Evolutionary conservation across 2,329 filamentous ascomycete species (phyloP).

Genomic region (Colletotrichum neosansevieriae): DNA sequence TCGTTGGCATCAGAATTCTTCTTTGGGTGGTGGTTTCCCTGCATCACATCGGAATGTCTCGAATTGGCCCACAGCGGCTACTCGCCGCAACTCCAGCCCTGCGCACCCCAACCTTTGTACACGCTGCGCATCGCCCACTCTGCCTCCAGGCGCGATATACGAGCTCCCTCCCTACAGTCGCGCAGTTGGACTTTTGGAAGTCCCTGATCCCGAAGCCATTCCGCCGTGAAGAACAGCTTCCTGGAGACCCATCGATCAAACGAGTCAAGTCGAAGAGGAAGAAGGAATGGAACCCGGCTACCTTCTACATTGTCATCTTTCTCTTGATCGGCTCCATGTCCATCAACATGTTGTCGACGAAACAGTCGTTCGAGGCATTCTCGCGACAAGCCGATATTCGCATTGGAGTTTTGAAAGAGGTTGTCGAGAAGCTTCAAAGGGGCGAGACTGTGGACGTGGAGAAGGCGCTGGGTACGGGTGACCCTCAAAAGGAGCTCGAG

Average conservation of each 20-base stretch:
- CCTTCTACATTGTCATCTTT: conserved; percentile 85
- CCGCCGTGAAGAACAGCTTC: conserved; percentile 56
- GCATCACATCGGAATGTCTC: conserved; percentile 19
- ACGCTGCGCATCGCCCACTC: conserved; percentile 20
- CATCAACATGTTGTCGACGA: conserved; percentile 88
- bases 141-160: conserved; percentile 44
- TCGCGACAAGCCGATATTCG: conserved; percentile 82
- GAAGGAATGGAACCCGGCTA: conserved; percentile 83
- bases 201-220: conserved; percentile 77
- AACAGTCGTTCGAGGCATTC: conserved; percentile 79
- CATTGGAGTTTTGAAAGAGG: conserved; percentile 80
- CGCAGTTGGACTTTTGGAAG: conserved; percentile 75
- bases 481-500: conserved; percentile 79
- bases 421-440: conserved; percentile 75
- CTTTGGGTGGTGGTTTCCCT: background rate
- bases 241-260: conserved; percentile 47
- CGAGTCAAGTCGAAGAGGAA: conserved; percentile 58
- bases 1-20: background rate
- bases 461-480: conserved; percentile 81
- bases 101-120: conserved; percentile 11
- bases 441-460: conserved; percentile 90
- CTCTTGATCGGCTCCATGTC: conserved; percentile 94
- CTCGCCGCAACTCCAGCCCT: conserved; percentile 24
- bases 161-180: conserved; percentile 63
- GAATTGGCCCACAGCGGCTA: conserved; percentile 6